Base-by-base conservation (phyloP, 139 green algal species). In the Chlorokybus atmophyticus region DNA sequence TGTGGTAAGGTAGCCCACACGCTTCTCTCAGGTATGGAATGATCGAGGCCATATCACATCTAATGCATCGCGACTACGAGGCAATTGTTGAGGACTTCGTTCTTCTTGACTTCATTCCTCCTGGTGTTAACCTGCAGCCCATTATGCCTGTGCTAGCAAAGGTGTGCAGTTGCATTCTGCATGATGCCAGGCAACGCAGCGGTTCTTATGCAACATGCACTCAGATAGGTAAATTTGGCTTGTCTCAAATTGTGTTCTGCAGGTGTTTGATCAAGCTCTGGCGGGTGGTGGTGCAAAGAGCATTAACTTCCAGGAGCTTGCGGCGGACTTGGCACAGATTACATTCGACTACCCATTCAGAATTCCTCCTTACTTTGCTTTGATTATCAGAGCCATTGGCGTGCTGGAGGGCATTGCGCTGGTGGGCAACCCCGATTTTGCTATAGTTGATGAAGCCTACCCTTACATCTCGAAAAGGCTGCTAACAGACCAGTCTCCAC, bases 21-120 rank as follows among this genome's bases (percentile, higher is more conserved):
- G n/a, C n/a, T n/a, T n/a, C n/a, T n/a, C n/a, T 93, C 75, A 94
- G 93, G 69, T 94, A 85, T 66, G 91, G 91, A 50, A 98, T 98
- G 91, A 94, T 98, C 30, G 91, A 98, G 65, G 91, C 91, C 14
- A 94, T 98, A 65, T 78, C 66, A 31, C 91, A 98, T 67, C 79
- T 98, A 29, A 94, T 98, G 54, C 91, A 98, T 77, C 73, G 90
- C 31, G 90, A 97, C 75, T 97, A 97, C 49, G 83, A 93, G 32
- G 82, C 83, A 23, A 95, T 95, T 57, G 49, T 70, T 29, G 58
- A 82, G 24, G 90, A 97, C 75, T 98, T 98, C 81, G 91, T 98
- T 2, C 93, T 88, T 0, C 80, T 98, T 38, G 76, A 94, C 59
- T 98, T 98, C 78, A 97, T 98, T 60, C 83, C 85, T 1, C 65